phyloP scores from a whole-genome alignment of 768 basidiomycete genomes.

The Suillus bovinus region DNA sequence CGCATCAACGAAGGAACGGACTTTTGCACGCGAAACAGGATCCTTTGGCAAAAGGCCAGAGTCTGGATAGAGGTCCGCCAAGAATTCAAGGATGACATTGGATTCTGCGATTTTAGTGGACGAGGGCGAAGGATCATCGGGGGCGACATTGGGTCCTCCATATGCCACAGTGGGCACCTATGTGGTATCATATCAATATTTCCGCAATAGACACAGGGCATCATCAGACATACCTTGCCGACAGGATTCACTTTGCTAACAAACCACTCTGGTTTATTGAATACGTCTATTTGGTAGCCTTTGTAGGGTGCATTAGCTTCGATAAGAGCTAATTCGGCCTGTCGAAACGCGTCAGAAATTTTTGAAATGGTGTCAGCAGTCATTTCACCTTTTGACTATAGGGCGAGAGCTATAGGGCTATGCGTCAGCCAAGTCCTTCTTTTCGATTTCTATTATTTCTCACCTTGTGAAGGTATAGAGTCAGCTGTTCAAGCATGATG shows the following conservation, averaged over 20 bases:
- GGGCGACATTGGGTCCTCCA: slow-evolving; percentile 53
- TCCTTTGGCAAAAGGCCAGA: slow-evolving; percentile 49
- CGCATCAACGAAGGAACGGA: slow-evolving; percentile 59
- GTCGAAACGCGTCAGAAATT: background rate
- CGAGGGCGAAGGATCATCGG: slow-evolving; percentile 52
- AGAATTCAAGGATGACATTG: slow-evolving; percentile 59
- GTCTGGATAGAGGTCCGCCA: slow-evolving; percentile 54
- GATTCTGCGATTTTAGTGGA: slow-evolving; percentile 62
- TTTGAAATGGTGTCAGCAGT: background rate
- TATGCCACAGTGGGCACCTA: slow-evolving; percentile 59
- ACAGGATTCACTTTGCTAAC: slow-evolving; percentile 58
- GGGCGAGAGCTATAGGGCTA: slow-evolving; percentile 45
- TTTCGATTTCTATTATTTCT: background rate
- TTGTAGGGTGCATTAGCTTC: slow-evolving; percentile 50
- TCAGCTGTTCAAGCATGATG: slow-evolving; percentile 34
- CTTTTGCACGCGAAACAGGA: slow-evolving; percentile 53
- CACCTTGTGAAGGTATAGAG: slow-evolving; percentile 46
- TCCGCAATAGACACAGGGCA: background rate
- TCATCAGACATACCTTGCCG: slow-evolving; percentile 46
- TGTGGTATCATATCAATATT: no score
- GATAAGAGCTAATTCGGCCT: slow-evolving; percentile 56
- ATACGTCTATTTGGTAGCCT: slow-evolving; percentile 54
- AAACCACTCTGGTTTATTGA: slow-evolving; percentile 68
- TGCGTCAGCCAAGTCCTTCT: slow-evolving; percentile 1
- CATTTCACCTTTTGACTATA: slow-evolving; percentile 50